Evolutionary conservation across 202 grass and related monocot species (phyloP).

Genomic region (Dendrocalamus latiflorus): DNA sequence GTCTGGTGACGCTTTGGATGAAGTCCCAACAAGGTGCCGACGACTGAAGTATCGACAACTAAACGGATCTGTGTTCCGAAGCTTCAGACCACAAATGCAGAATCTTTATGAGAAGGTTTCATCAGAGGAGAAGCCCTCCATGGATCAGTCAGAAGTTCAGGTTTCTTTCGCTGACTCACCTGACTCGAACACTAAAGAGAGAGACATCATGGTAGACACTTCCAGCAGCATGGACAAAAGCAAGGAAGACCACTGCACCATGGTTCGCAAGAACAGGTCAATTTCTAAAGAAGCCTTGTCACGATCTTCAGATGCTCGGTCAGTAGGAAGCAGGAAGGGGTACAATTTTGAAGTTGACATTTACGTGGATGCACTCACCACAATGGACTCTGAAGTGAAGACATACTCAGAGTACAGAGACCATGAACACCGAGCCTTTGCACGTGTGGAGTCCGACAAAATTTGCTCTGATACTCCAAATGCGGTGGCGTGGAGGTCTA

Average conservation of each 20-base stretch:
- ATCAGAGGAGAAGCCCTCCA: constrained; percentile 32
- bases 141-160: constrained; percentile 29
- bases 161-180: constrained; percentile 42
- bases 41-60: constrained; percentile 51
- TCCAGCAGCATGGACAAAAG: constrained; percentile 35
- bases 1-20: constrained; percentile 32
- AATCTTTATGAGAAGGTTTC: constrained; percentile 45
- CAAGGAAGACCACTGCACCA: constrained; percentile 7
- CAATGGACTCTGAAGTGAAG: constrained; percentile 71
- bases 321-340: constrained; percentile 52
- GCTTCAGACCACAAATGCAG: constrained; percentile 42
- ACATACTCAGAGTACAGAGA: constrained; percentile 47
- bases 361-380: constrained; percentile 61
- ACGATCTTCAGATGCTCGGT: constrained; percentile 32
- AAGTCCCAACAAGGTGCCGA: constrained; percentile 23
- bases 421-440: constrained; percentile 5
- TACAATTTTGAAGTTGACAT: constrained; percentile 71
- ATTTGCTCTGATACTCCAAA: constrained; percentile 22
- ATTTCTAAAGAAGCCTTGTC: constrained; percentile 37
- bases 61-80: constrained; percentile 38
- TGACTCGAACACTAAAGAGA: constrained; percentile 38
- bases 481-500: constrained; percentile 9
- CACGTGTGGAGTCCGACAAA: constrained; percentile 18
- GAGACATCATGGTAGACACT: constrained; percentile 49
- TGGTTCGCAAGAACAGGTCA: constrained; percentile 9